These are phyloP conservation scores for Termitomyces sp. DNA, from an alignment of 768 basidiomycete species.

Conservation along the genomic window DNA sequence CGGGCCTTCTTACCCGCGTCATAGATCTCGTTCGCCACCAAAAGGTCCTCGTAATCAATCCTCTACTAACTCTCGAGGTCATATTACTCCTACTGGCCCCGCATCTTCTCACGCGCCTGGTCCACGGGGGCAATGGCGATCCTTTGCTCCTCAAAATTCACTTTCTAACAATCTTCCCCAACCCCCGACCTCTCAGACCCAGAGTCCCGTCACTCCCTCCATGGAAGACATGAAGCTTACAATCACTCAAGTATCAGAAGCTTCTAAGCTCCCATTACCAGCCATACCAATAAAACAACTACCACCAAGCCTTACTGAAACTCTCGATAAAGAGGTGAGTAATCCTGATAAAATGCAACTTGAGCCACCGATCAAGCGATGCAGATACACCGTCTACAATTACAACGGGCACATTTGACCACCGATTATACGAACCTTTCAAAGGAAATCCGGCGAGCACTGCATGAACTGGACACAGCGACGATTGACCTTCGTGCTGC, in stretches of 20 bases:
- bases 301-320: conserved; percentile 21
- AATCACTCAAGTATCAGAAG: not conserved
- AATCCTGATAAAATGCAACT: not conserved
- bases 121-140: conserved; percentile 15
- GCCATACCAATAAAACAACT: conserved; percentile 22
- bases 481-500: conserved; percentile 54
- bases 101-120: conserved; percentile 14
- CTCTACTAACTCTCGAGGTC: conserved; percentile 12
- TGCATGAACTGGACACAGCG: conserved; percentile 58
- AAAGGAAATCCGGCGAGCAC: conserved; percentile 40
- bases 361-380: not conserved
- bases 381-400: conserved; percentile 28
- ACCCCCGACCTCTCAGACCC: conserved; percentile 1
- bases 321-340: conserved; percentile 15
- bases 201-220: not conserved
- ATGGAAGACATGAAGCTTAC: conserved; percentile 1
- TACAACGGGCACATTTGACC: conserved; percentile 32
- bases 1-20: conserved; percentile 14
- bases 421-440: conserved; percentile 31
- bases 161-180: not conserved
- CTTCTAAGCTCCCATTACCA: conserved; percentile 16
- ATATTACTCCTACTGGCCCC: conserved; percentile 13
- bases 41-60: conserved; percentile 28
- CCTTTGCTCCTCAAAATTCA: conserved; percentile 4
- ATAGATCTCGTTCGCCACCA: conserved; percentile 30